Conservation (phyloP, 1,284 basidiomycete species). For the Cronartium quercuum region DNA sequence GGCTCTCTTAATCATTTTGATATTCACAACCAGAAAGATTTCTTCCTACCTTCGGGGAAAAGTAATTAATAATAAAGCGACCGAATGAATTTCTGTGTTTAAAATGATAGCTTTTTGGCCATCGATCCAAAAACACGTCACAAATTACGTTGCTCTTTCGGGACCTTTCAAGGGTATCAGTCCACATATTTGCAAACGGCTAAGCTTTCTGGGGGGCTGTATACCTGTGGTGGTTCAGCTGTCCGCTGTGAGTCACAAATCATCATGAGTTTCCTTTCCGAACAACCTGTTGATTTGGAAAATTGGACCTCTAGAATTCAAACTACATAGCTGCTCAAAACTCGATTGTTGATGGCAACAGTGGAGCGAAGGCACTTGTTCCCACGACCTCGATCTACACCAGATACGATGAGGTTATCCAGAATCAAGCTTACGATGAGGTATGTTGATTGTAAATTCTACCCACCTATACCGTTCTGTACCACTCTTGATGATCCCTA, state of each 20-base stretch:
- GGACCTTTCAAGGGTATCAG: constrained; percentile 47
- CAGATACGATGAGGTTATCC: constrained; percentile 4
- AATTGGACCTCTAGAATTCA: not conserved
- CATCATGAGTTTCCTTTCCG: not conserved
- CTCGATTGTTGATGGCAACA: not conserved
- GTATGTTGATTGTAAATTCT: too few relatives aligned
- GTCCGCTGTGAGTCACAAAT: not conserved
- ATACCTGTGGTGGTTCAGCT: constrained; percentile 14
- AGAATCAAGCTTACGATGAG: not conserved
- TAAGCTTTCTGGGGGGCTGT: constrained; percentile 8
- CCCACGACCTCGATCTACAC: constrained; percentile 31
- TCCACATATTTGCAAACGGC: not conserved
- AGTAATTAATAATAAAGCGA: not conserved
- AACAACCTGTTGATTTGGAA: not conserved
- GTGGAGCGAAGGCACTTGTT: constrained; percentile 14
- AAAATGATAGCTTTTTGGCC: constrained; percentile 45
- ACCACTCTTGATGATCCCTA: not conserved
- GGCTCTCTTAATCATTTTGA: not conserved
- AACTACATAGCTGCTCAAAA: constrained; percentile 25
- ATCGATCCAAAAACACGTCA: constrained; percentile 41
- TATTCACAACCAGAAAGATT: not conserved
- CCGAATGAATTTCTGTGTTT: not conserved
- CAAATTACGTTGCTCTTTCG: constrained; percentile 46
- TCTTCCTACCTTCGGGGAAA: not conserved
- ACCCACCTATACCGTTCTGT: not conserved